phyloP scores from a whole-genome alignment of 2,329 filamentous ascomycete genomes.

The Aspergillus pseudotamarii region DNA sequence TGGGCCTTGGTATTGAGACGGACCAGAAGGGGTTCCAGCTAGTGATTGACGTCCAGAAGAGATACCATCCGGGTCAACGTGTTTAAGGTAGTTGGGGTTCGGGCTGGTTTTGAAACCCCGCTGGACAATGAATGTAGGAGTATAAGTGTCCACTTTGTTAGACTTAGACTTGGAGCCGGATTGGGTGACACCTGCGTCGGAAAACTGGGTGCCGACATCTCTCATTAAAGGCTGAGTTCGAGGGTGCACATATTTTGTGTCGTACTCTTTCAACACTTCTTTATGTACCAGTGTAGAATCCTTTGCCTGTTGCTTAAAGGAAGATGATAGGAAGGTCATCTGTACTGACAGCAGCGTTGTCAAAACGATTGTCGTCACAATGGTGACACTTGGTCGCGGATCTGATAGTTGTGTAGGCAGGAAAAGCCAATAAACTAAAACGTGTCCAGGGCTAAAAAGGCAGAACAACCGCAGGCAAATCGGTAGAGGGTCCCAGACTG shows the following conservation, averaged over 20 bases:
- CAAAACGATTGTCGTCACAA: constrained; percentile 79
- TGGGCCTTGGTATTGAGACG: constrained; percentile 33
- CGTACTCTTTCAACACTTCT: constrained; percentile 93
- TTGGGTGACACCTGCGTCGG: constrained; percentile 42
- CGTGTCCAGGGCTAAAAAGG: constrained; percentile 88
- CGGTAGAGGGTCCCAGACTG: constrained; percentile 90
- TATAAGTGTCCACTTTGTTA: constrained; percentile 64
- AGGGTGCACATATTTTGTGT: constrained; percentile 92
- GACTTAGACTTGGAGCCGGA: constrained; percentile 47
- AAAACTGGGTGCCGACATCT: constrained; percentile 78
- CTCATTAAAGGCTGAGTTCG: constrained; percentile 78
- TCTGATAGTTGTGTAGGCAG: constrained; percentile 77
- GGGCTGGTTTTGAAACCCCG: constrained; percentile 79
- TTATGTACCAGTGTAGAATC: constrained; percentile 83
- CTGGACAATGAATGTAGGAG: constrained; percentile 65
- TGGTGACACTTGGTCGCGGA: constrained; percentile 79
- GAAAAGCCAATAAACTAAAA: constrained; percentile 87
- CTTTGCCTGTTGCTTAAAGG: constrained; percentile 81
- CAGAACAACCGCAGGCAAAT: constrained; percentile 81
- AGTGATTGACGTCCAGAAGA: constrained; percentile 42
- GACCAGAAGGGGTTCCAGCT: constrained; percentile 47
- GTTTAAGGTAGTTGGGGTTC: constrained; percentile 76
- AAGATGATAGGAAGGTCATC: constrained; percentile 71
- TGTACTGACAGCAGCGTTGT: constrained; percentile 75
- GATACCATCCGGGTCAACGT: constrained; percentile 68